A percentile compares a stretch with the other conserved stretches of the same genome.
Conservation (phyloP, 148 eudicot species). For the Camellia sinensis region DNA sequence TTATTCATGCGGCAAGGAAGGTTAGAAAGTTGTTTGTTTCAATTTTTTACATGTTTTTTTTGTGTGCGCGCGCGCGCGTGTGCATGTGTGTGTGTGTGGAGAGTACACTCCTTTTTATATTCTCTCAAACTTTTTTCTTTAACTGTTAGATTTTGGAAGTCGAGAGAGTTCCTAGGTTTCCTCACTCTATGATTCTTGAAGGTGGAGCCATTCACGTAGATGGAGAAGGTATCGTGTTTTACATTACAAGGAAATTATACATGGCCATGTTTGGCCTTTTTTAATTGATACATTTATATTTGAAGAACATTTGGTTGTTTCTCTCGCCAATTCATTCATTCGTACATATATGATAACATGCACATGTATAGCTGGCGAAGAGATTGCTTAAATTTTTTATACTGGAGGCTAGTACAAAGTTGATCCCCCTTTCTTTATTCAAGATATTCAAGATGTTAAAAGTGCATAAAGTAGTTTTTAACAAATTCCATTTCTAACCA, state of each 20-base stretch:
- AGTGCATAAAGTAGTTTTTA: not conserved
- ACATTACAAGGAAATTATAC: not conserved
- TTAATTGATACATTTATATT: not conserved
- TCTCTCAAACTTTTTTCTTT: slow-evolving; percentile 8
- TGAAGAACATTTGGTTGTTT: not conserved
- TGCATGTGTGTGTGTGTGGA: too few species aligned
- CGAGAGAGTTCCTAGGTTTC: slow-evolving; percentile 80
- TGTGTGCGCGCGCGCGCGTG: too few species aligned
- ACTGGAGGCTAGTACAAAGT: not conserved
- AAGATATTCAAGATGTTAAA: not conserved
- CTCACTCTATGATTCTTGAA: slow-evolving; percentile 84
- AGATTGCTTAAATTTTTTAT: not conserved
- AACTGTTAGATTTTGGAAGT: slow-evolving; percentile 55
- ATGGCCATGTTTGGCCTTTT: not conserved
- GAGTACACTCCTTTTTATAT: not conserved
- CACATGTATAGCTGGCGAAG: not conserved
- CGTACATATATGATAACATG: not conserved
- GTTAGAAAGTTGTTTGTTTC: slow-evolving; percentile 35
- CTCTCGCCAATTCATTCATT: not conserved
- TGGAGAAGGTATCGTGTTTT: slow-evolving; percentile 66
- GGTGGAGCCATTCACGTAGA: slow-evolving; percentile 99
- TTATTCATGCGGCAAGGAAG: slow-evolving; percentile 75
- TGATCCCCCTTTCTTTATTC: not conserved
- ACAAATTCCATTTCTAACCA: not conserved
- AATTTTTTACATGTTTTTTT: not conserved